phyloP scores from a whole-genome alignment of 257 asterid species.

The Nyctanthes arbortristis region DNA sequence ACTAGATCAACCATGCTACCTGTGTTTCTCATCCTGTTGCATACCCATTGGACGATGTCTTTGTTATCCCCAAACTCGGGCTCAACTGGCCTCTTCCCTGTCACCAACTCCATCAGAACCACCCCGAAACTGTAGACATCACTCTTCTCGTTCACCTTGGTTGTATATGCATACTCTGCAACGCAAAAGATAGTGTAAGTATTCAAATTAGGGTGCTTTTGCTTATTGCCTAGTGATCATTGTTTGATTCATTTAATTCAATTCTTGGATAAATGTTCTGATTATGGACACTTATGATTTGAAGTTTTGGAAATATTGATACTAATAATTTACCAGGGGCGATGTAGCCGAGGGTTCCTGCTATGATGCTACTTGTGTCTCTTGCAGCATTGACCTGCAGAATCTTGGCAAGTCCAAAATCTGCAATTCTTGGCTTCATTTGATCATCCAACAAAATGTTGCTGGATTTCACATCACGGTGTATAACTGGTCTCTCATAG shows the following conservation, averaged over 20 bases:
- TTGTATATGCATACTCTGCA: constrained; percentile 40
- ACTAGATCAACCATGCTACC: constrained; percentile 24
- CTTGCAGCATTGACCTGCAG: constrained; percentile 25
- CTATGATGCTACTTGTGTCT: constrained; percentile 32
- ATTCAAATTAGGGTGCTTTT: background rate
- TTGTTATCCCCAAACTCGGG: constrained; percentile 37
- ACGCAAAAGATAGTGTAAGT: constrained; percentile 5
- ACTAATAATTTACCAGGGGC: constrained; percentile 40
- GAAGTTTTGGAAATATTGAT: background rate
- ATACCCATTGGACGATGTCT: constrained; percentile 45
- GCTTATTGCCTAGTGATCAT: background rate
- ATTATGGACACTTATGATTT: background rate
- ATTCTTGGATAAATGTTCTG: background rate
- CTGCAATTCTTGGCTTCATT: constrained; percentile 47
- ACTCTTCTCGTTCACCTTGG: constrained; percentile 40
- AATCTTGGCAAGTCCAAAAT: constrained; percentile 49
- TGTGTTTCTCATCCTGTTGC: constrained; percentile 28
- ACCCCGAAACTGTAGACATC: constrained; percentile 53
- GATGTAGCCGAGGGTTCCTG: constrained; percentile 49
- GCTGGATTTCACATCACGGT: constrained; percentile 53
- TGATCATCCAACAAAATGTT: constrained; percentile 46
- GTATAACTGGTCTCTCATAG: constrained; percentile 39
- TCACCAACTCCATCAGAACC: constrained; percentile 44
- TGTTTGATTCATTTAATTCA: background rate
- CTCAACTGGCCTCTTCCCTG: constrained; percentile 41